phyloP scores from a whole-genome alignment of 2,329 filamentous ascomycete species.

The Acephala macrosclerotiorum region DNA sequence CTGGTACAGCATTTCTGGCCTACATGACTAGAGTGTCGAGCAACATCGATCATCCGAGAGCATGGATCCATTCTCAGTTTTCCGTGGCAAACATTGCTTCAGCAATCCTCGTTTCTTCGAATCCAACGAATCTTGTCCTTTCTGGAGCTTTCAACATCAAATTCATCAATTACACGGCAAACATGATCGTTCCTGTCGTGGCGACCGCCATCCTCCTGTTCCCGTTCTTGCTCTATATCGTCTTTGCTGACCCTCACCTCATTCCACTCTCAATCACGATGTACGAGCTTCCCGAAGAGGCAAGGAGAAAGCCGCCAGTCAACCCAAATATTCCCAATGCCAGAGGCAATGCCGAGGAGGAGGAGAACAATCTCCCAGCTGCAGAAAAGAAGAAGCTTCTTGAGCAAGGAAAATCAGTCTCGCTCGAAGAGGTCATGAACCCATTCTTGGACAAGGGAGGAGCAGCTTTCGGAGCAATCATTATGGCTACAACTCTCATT shows the following conservation, averaged over 20 bases:
- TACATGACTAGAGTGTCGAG: slow-evolving; percentile 78
- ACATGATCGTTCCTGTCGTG: slow-evolving; percentile 77
- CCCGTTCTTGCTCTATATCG: slow-evolving; percentile 72
- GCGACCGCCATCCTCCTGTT: slow-evolving; percentile 73
- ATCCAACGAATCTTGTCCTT: slow-evolving; percentile 78
- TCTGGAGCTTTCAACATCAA: slow-evolving; percentile 76
- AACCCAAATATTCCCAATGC: slow-evolving; percentile 77
- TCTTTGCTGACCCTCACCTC: slow-evolving; percentile 69
- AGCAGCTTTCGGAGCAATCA: slow-evolving; percentile 66
- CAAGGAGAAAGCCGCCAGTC: slow-evolving; percentile 61
- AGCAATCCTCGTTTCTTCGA: slow-evolving; percentile 79
- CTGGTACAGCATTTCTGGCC: slow-evolving; percentile 76
- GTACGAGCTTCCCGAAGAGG: slow-evolving; percentile 69
- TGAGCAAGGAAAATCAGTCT: too few relatives aligned
- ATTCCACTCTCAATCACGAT: slow-evolving; percentile 73
- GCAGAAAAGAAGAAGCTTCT: slow-evolving; percentile 61
- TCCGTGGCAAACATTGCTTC: slow-evolving; percentile 77
- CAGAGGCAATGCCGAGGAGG: slow-evolving; percentile 60
- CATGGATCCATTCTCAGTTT: slow-evolving; percentile 78
- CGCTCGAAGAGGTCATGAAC: slow-evolving; percentile 78
- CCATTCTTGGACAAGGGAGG: slow-evolving; percentile 74
- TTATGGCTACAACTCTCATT: slow-evolving; percentile 73
- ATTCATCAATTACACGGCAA: slow-evolving; percentile 78
- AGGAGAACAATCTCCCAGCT: slow-evolving; percentile 53
- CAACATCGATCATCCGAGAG: slow-evolving; percentile 74